Evolutionary conservation across 1,139 yeast genomes (phyloP).

Genomic region (Zygotorulaspora mrakii): DNA sequence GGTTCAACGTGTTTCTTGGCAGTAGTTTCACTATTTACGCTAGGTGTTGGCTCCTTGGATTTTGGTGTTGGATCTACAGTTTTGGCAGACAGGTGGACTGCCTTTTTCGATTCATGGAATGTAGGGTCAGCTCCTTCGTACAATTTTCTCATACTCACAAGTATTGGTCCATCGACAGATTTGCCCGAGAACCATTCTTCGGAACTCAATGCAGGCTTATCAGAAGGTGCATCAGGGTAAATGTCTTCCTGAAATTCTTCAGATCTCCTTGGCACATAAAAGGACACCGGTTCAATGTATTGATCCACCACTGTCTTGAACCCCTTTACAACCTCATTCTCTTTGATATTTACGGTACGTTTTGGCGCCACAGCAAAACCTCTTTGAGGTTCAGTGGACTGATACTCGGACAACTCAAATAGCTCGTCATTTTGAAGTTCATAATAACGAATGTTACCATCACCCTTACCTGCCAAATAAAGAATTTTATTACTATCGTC

Average conservation of each 20-base stretch:
- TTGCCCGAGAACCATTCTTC: constrained; percentile 79
- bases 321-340: constrained; percentile 76
- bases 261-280: constrained; percentile 87
- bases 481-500: constrained; percentile 78
- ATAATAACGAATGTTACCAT: constrained; percentile 91
- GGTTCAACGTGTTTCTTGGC: background rate
- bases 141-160: constrained; percentile 69
- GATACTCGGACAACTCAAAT: constrained; percentile 77
- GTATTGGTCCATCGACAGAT: constrained; percentile 73
- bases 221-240: constrained; percentile 86
- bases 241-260: constrained; percentile 91
- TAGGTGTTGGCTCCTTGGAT: too few relatives aligned
- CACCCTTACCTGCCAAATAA: constrained; percentile 95
- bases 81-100: too few relatives aligned
- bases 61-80: too few relatives aligned
- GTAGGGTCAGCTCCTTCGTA: constrained; percentile 69
- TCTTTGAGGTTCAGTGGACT: constrained; percentile 89
- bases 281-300: constrained; percentile 82
- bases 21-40: background rate
- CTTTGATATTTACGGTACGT: constrained; percentile 68
- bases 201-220: constrained; percentile 71
- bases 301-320: constrained; percentile 84
- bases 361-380: constrained; percentile 92
- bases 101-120: constrained; percentile 33
- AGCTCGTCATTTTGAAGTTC: constrained; percentile 82